A percentile compares a stretch with the other conserved stretches of the same genome.
Conservation (phyloP, 2,329 filamentous ascomycete species). For the Fusarium pseudograminearum region DNA sequence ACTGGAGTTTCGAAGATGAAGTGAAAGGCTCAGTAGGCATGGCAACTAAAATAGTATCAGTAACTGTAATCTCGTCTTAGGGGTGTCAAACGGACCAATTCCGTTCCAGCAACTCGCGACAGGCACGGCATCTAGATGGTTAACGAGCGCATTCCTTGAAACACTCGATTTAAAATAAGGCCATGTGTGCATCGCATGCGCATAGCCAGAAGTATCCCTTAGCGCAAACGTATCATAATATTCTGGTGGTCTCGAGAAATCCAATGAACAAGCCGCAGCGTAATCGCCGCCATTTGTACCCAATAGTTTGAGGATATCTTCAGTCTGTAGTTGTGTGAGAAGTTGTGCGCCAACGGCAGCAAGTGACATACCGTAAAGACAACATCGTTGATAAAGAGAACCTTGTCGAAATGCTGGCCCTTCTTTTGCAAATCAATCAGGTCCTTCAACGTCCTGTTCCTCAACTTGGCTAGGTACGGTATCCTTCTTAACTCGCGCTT, state of each 20-base stretch:
- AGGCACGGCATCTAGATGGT: constrained; percentile 59
- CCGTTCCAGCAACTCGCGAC: constrained; percentile 62
- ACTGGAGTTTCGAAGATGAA: constrained; percentile 61
- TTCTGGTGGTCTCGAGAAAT: constrained; percentile 65
- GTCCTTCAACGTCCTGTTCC: constrained; percentile 73
- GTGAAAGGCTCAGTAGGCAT: constrained; percentile 70
- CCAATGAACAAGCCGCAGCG: constrained; percentile 71
- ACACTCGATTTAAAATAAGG: constrained; percentile 66
- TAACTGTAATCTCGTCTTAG: not conserved
- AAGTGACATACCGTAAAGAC: constrained; percentile 64
- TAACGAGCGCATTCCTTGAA: constrained; percentile 67
- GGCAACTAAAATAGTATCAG: constrained; percentile 50
- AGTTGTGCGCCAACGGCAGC: not conserved
- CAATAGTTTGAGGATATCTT: constrained; percentile 67
- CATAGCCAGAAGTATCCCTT: constrained; percentile 64
- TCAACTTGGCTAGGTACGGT: constrained; percentile 72
- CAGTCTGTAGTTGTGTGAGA: constrained; percentile 55
- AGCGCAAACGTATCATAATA: constrained; percentile 75
- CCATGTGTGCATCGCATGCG: constrained; percentile 66
- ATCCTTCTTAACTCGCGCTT: constrained; percentile 72
- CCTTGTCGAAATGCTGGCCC: constrained; percentile 67
- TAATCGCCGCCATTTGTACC: constrained; percentile 69
- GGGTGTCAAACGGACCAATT: constrained; percentile 49
- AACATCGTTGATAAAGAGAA: constrained; percentile 74
- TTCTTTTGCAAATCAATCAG: constrained; percentile 63